These are phyloP conservation scores for Leishmania aethiopica DNA, from an alignment of 208 protist species.

Conservation along the genomic window DNA sequence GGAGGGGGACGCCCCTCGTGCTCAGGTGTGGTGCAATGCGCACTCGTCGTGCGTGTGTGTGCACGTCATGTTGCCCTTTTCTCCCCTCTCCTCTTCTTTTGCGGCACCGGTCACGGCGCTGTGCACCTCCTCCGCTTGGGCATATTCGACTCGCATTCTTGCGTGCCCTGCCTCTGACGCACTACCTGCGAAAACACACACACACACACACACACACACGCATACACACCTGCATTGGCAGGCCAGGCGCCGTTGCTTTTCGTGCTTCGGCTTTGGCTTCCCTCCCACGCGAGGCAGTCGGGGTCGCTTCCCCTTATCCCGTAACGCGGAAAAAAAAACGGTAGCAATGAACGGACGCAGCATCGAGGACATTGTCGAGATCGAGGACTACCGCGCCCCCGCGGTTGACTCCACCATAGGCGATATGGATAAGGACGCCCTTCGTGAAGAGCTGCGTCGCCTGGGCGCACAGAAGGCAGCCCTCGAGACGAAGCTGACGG, in stretches of 20 bases:
- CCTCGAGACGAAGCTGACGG: conserved; percentile 45
- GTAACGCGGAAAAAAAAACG: not conserved
- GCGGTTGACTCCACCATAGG: not conserved
- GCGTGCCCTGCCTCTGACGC: too few species aligned
- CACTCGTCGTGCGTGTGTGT: not conserved
- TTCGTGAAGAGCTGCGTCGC: conserved; percentile 38
- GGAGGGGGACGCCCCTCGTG: not conserved
- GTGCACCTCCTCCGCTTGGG: not conserved
- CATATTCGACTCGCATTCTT: too few species aligned
- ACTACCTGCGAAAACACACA: not conserved
- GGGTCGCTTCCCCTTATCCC: not conserved
- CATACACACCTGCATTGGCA: not conserved
- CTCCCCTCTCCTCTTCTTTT: not conserved
- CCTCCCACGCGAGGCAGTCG: not conserved
- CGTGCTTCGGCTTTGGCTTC: not conserved
- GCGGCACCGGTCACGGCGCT: not conserved
- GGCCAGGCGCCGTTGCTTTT: not conserved
- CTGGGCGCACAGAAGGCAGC: conserved; percentile 43
- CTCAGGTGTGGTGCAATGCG: not conserved
- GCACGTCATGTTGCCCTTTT: not conserved
- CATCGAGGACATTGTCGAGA: conserved; percentile 13
- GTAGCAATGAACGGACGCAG: not conserved
- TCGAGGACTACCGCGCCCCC: conserved; percentile 7
- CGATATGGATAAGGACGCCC: conserved; percentile 14
- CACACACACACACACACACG: conserved; percentile 8